phyloP scores from a whole-genome alignment of 2,329 filamentous ascomycete species.

The Pyricularia pennisetigena region DNA sequence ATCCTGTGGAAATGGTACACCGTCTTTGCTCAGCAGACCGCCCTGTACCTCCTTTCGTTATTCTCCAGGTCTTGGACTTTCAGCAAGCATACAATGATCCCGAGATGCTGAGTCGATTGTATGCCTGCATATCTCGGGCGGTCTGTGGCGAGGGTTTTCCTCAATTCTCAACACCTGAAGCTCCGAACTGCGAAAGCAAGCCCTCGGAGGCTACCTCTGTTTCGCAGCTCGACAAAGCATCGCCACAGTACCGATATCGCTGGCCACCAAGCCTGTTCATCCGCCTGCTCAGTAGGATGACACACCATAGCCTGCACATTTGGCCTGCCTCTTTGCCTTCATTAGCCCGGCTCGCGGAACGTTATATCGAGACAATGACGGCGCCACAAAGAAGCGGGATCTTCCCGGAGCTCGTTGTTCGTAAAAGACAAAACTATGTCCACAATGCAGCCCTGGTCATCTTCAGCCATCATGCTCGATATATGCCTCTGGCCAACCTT shows the following conservation, averaged over 20 bases:
- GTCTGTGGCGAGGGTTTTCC: not conserved
- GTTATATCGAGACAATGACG: not conserved
- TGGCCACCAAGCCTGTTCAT: not conserved
- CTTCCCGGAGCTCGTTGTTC: not conserved
- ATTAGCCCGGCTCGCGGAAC: not conserved
- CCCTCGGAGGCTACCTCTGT: not conserved
- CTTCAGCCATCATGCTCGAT: slow-evolving; percentile 16
- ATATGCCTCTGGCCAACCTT: slow-evolving; percentile 10
- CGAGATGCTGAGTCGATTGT: not conserved
- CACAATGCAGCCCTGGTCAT: slow-evolving; percentile 29
- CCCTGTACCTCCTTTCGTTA: slow-evolving; percentile 28
- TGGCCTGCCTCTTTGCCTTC: not conserved
- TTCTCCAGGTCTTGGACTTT: slow-evolving; percentile 22
- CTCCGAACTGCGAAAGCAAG: not conserved
- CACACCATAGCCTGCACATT: not conserved
- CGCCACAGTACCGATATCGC: not conserved
- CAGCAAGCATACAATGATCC: not conserved
- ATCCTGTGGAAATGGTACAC: slow-evolving; percentile 23
- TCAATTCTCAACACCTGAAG: not conserved
- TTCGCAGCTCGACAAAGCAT: not conserved
- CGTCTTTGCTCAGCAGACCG: slow-evolving; percentile 22
- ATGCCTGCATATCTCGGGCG: not conserved
- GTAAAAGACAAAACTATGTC: slow-evolving; percentile 21
- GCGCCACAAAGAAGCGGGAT: not conserved
- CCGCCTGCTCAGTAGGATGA: not conserved